Evolutionary conservation across 2,329 filamentous ascomycete genomes (phyloP).

Genomic region (Sphaerulina vaccinii): DNA sequence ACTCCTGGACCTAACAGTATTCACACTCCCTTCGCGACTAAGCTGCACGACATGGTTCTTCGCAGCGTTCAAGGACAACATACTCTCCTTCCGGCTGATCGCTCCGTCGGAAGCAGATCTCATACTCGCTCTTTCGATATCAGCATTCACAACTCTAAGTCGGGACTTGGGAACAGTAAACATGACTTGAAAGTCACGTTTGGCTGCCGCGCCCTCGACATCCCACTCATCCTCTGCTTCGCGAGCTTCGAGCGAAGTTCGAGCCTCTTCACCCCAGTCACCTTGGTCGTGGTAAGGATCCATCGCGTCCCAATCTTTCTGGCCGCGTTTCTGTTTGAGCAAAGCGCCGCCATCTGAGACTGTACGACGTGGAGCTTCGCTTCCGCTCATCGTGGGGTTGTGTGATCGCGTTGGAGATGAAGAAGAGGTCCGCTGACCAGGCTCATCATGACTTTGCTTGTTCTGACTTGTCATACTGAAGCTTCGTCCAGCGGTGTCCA

Average conservation of each 20-base stretch:
- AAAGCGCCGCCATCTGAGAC: slow-evolving; percentile 46
- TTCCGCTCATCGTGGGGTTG: background rate
- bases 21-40: slow-evolving; percentile 20
- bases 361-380: slow-evolving; percentile 40
- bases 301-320: slow-evolving; percentile 38
- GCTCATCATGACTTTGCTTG: slow-evolving; percentile 7
- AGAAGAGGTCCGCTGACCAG: slow-evolving; percentile 23
- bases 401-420: slow-evolving; percentile 28
- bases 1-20: slow-evolving; percentile 16
- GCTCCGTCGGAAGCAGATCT: slow-evolving; percentile 37
- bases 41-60: slow-evolving; percentile 4
- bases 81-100: slow-evolving; percentile 24
- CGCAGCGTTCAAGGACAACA: slow-evolving; percentile 1
- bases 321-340: slow-evolving; percentile 43
- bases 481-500: slow-evolving; percentile 35
- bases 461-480: slow-evolving; percentile 32
- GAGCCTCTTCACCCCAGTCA: slow-evolving; percentile 37
- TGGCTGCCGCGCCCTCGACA: slow-evolving; percentile 49
- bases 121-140: slow-evolving; percentile 46
- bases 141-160: slow-evolving; percentile 84
- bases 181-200: slow-evolving; percentile 61
- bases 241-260: slow-evolving; percentile 27
- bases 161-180: slow-evolving; percentile 89
- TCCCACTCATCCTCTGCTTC: slow-evolving; percentile 50
- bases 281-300: slow-evolving; percentile 36